phyloP scores from a whole-genome alignment of 2,329 filamentous ascomycete species.

The Fusarium albosuccineum region DNA sequence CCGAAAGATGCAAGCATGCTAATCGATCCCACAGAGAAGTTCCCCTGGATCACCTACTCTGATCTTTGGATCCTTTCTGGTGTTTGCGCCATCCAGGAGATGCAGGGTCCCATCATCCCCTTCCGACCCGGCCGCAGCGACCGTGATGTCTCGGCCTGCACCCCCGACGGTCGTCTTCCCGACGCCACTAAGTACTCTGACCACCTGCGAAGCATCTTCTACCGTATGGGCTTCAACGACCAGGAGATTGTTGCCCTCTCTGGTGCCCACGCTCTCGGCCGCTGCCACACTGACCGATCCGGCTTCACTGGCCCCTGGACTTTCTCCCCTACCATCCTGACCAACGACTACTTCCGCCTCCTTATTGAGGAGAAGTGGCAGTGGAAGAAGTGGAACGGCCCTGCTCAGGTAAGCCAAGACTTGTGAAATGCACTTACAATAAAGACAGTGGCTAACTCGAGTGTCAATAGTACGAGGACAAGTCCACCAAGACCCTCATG shows the following conservation, averaged over 20 bases:
- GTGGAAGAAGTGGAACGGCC: conserved; percentile 91
- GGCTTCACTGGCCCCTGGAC: conserved; percentile 93
- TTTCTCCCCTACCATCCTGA: conserved; percentile 90
- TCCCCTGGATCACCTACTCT: conserved; percentile 96
- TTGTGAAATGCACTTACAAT: too few relatives aligned
- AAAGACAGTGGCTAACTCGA: conserved; percentile 18
- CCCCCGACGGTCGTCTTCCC: conserved; percentile 88
- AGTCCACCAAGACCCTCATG: conserved; percentile 89
- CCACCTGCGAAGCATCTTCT: conserved; percentile 93
- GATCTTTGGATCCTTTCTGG: conserved; percentile 96
- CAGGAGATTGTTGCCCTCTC: conserved; percentile 93
- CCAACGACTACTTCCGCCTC: conserved; percentile 94
- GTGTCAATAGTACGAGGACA: conserved; percentile 79
- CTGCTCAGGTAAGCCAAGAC: conserved; percentile 69
- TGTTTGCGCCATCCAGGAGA: conserved; percentile 90
- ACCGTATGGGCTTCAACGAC: conserved; percentile 98
- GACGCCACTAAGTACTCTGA: conserved; percentile 82
- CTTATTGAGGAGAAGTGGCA: conserved; percentile 93
- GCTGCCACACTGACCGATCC: conserved; percentile 89
- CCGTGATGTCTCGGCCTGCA: conserved; percentile 84
- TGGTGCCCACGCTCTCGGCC: conserved; percentile 88
- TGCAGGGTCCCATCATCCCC: conserved; percentile 88
- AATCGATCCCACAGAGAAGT: conserved; percentile 62
- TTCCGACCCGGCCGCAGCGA: conserved; percentile 90
- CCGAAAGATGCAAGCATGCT: conserved; percentile 3